phyloP scores from a whole-genome alignment of 345 rosid genomes.

The Fremontodendron californicum region DNA sequence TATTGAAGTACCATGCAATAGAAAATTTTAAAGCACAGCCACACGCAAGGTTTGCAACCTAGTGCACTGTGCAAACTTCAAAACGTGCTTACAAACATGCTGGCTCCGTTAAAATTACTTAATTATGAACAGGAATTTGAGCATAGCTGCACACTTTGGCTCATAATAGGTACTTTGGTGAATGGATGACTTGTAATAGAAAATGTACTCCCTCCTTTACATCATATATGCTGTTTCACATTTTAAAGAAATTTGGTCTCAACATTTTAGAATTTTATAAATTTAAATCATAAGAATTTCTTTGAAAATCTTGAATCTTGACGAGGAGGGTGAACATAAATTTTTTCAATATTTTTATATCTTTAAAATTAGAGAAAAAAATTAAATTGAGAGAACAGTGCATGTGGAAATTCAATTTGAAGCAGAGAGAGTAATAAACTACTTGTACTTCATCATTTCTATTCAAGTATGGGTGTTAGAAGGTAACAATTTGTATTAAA shows the following conservation, averaged over 20 bases:
- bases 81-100: background rate
- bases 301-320: background rate
- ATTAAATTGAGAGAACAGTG: background rate
- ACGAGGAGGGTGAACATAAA: background rate
- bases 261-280: background rate
- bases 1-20: background rate
- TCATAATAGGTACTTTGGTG: background rate
- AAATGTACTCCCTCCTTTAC: background rate
- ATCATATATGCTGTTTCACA: background rate
- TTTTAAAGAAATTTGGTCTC: background rate
- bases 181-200: background rate
- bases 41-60: background rate
- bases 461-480: background rate
- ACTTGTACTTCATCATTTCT: background rate
- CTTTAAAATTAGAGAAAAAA: background rate
- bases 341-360: background rate
- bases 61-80: background rate
- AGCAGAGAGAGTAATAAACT: background rate
- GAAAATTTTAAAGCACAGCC: background rate
- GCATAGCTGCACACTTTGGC: background rate
- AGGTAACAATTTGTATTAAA: background rate
- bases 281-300: background rate
- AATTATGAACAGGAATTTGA: background rate
- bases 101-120: background rate
- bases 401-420: background rate